Evolutionary conservation across 2,329 filamentous ascomycete genomes (phyloP), one percentile per base, ranked within the genome.

Genomic region (Stagonosporopsis rhizophila): DNA sequence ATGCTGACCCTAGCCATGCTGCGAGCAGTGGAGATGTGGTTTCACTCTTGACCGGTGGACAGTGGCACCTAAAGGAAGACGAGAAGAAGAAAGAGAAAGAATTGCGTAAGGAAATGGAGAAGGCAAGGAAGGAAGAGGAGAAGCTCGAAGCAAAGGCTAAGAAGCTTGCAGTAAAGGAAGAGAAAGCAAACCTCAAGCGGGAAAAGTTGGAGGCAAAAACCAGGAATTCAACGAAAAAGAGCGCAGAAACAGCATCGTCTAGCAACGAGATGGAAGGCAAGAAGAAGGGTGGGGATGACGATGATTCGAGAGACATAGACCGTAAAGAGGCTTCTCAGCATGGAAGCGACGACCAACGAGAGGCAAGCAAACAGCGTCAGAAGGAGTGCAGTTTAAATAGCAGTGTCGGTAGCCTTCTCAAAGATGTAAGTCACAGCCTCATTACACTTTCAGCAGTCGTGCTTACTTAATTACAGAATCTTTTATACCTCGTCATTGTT

Each of bases 1-100:
- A 79, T 58, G 77, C 79, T 11, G 82, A 85, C 59, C 82, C 82
- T 0, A 81, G 77, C 56, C 79, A 83, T 58, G 75, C 81, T 0
- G 81, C 79, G 17, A 81, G 78, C 55, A 81, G 74, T 28, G 82
- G 82, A 4, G 78, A 77, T 8, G 66, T 82, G 12, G 61, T 83
- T 6, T 73, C 77, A 0, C 63, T 84, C 3, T 60, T 83, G 2
- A 81, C 78, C 0, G 82, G 37, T 7, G 82, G 48, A 12, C 25
- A 41, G 9, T 49, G 37, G 46, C 46, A 41, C 7, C n/a, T 19
- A 4, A 47, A 38, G 9, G 25, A 48, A 12, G 35, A 32, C 11
- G 45, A 39, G 25, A 48, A 40, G 37, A 48, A 23, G 15, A 40
- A 19, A 14, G 45, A 28, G 12, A 22, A 48, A 14, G 27, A 39